A percentile compares a stretch with the other conserved stretches of the same genome.
Evolutionary conservation across 441 rosid species (phyloP).

Genomic region (Flueggea neowawraea): DNA sequence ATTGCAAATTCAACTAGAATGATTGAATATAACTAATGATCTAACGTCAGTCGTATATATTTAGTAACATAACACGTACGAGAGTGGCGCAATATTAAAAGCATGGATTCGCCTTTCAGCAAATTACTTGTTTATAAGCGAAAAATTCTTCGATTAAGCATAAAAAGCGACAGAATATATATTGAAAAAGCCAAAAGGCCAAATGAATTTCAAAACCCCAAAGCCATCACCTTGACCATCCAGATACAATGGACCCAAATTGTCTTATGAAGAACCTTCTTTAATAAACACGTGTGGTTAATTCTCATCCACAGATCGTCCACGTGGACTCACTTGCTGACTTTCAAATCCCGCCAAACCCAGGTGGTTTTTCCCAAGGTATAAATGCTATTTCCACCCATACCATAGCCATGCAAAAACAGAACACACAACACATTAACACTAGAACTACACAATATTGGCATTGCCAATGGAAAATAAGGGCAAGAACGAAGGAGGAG

Average conservation of each 20-base stretch:
- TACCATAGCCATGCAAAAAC: slow-evolving; percentile 26
- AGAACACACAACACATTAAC: no score
- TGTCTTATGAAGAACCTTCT: slow-evolving; percentile 6
- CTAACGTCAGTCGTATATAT: no score
- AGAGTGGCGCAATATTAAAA: no score
- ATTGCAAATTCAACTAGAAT: no score
- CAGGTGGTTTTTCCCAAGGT: slow-evolving; percentile 5
- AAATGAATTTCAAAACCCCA: neutral
- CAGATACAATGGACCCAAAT: slow-evolving; percentile 28
- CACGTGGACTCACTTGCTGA: slow-evolving; percentile 20
- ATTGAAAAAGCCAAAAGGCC: neutral
- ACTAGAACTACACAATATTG: neutral
- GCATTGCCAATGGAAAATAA: slow-evolving; percentile 2
- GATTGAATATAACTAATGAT: no score
- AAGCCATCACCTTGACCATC: slow-evolving; percentile 40
- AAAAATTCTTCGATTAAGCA: neutral
- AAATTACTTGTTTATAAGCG: neutral
- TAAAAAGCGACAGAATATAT: neutral
- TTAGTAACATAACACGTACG: no score
- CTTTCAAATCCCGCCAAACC: slow-evolving; percentile 10
- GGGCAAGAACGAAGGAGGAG: slow-evolving; percentile 21
- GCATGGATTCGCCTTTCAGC: no score
- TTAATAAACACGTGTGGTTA: slow-evolving; percentile 16
- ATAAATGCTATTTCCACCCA: slow-evolving; percentile 13
- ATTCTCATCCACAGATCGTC: slow-evolving; percentile 9